A percentile compares a stretch with the other conserved stretches of the same genome.
Conservation (phyloP, 805 yeast genomes). For the Metschnikowia koreensis region DNA sequence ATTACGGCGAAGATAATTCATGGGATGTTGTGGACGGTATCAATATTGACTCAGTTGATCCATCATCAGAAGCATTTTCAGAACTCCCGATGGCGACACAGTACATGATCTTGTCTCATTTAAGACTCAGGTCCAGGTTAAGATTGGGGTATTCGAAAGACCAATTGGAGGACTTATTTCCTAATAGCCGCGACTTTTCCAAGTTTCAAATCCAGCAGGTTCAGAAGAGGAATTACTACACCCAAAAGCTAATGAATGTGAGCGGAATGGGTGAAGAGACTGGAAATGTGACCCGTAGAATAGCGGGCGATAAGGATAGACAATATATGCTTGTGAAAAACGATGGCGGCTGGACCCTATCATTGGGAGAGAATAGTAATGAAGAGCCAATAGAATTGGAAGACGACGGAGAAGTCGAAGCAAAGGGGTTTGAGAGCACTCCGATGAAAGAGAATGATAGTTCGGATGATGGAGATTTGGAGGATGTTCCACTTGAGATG, state of each 20-base stretch:
- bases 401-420: conserved; percentile 29
- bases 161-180: conserved; percentile 80
- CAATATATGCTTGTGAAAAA: conserved; percentile 73
- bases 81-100: conserved; percentile 81
- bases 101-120: conserved; percentile 80
- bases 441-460: conserved; percentile 7
- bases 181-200: conserved; percentile 85
- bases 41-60: conserved; percentile 74
- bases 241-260: conserved; percentile 81
- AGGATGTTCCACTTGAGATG: conserved; percentile 25
- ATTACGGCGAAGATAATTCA: conserved; percentile 39
- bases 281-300: conserved; percentile 48
- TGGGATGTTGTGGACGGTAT: conserved; percentile 62
- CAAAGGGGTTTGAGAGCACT: not conserved
- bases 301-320: conserved; percentile 80
- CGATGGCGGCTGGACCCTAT: conserved; percentile 81
- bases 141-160: conserved; percentile 94
- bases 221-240: conserved; percentile 82
- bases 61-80: conserved; percentile 73
- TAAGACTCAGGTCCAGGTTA: conserved; percentile 79
- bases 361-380: conserved; percentile 44
- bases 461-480: conserved; percentile 22
- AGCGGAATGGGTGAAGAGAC: conserved; percentile 71
- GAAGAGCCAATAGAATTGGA: conserved; percentile 53
- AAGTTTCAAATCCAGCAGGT: conserved; percentile 92